Conservation (phyloP, 495 filamentous ascomycete species). For the Trichoderma virens region DNA sequence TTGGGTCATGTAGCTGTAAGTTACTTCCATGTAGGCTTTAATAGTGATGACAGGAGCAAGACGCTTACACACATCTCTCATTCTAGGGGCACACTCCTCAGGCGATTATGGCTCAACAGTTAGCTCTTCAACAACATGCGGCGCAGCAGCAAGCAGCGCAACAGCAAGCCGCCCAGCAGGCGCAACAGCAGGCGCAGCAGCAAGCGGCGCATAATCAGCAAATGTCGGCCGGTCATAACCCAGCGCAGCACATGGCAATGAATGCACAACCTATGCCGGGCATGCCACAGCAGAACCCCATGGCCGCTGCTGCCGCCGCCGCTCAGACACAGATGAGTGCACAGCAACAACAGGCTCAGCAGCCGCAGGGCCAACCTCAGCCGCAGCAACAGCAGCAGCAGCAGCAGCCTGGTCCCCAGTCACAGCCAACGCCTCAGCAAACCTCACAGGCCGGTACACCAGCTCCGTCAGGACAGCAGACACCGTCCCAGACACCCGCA, state of each 20-base stretch:
- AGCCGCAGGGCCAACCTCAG: constrained; percentile 45
- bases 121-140: constrained; percentile 27
- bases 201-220: constrained; percentile 39
- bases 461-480: constrained; percentile 18
- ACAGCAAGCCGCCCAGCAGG: constrained; percentile 26
- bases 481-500: constrained; percentile 25
- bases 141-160: constrained; percentile 32
- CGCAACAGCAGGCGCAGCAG: constrained; percentile 35
- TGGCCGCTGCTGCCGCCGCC: neutral
- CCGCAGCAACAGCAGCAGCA: constrained; percentile 34
- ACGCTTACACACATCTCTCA: neutral
- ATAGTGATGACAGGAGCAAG: constrained; percentile 26
- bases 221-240: constrained; percentile 11
- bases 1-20: constrained; percentile 12
- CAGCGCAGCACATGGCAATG: constrained; percentile 10
- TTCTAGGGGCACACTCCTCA: constrained; percentile 3
- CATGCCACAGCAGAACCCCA: constrained; percentile 8
- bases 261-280: constrained; percentile 6
- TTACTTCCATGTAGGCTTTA: neutral
- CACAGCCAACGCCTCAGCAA: constrained; percentile 24
- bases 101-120: constrained; percentile 28
- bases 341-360: constrained; percentile 36
- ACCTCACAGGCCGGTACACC: constrained; percentile 22
- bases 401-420: constrained; percentile 23
- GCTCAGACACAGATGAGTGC: neutral